These are phyloP conservation scores for Exophiala alcalophila DNA, from an alignment of 2,329 filamentous ascomycete species.

Conservation along the genomic window DNA sequence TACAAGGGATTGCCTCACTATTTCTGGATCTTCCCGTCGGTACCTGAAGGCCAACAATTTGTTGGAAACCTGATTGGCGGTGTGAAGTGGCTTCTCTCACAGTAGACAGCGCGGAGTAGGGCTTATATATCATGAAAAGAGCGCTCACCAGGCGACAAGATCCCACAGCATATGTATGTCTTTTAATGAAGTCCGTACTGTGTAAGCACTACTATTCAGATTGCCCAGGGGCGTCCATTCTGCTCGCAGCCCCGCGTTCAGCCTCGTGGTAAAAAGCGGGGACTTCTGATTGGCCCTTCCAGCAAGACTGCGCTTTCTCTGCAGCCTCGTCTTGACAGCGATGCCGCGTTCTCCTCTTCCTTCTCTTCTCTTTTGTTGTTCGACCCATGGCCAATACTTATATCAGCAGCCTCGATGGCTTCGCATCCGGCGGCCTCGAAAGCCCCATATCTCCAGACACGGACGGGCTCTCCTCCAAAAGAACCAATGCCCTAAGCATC, in stretches of 20 bases:
- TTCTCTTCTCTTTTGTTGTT: not conserved
- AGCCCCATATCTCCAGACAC: conserved; percentile 10
- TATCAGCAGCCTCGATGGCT: conserved; percentile 16
- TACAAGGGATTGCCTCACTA: conserved; percentile 29
- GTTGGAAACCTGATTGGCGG: conserved; percentile 26
- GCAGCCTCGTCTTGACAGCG: not conserved
- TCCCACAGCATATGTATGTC: too few relatives aligned
- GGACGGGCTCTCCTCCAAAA: conserved; percentile 14
- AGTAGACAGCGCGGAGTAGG: too few relatives aligned
- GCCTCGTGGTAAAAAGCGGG: too few relatives aligned
- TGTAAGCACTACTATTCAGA: too few relatives aligned
- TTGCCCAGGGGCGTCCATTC: too few relatives aligned
- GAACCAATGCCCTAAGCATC: conserved; percentile 66
- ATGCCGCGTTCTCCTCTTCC: not conserved
- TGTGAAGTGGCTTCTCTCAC: conserved; percentile 26
- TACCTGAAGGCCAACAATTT: conserved; percentile 27
- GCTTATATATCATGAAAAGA: too few relatives aligned
- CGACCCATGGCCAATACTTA: conserved; percentile 17
- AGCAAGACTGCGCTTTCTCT: conserved; percentile 5
- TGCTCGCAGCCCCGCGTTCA: too few relatives aligned
- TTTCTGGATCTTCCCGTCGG: conserved; percentile 30
- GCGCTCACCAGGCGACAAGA: too few relatives aligned
- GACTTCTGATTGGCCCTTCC: too few relatives aligned
- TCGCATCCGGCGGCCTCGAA: conserved; percentile 12
- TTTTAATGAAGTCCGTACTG: too few relatives aligned